Evolutionary conservation across 176 grass and related monocot species (phyloP).

Genomic region (Aegilops umbellulata): DNA sequence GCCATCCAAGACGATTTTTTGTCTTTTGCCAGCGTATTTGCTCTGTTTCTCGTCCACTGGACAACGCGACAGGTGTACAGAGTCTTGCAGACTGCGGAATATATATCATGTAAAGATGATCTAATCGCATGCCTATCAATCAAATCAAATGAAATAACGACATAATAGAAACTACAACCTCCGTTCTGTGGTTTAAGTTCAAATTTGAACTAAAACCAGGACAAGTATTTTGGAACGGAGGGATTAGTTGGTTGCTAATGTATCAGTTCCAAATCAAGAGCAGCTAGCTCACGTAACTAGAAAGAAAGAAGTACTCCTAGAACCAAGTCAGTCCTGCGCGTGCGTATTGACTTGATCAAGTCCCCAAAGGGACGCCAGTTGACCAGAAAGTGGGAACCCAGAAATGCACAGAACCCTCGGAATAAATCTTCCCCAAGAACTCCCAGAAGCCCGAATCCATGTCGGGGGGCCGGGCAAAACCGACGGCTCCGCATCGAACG

Average conservation of each 20-base stretch:
- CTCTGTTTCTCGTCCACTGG: neutral
- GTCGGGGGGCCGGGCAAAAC: neutral
- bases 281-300: neutral
- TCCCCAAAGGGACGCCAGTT: neutral
- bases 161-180: too few species aligned
- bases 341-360: slow-evolving; percentile 2
- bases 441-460: neutral
- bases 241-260: neutral
- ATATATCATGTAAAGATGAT: neutral
- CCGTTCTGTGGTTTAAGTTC: too few species aligned
- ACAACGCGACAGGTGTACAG: too few species aligned
- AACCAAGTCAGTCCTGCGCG: neutral
- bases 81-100: too few species aligned
- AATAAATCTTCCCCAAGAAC: neutral
- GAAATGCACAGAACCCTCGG: neutral
- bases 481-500: neutral
- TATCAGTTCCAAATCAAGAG: slow-evolving; percentile 8
- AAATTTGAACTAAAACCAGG: too few species aligned
- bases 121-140: neutral
- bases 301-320: neutral
- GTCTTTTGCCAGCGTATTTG: neutral
- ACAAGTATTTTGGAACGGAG: too few species aligned
- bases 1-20: neutral
- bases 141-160: neutral
- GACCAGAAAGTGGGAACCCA: neutral